Conservation (phyloP, 2,329 filamentous ascomycete species). For the Scytalidium sp. region DNA sequence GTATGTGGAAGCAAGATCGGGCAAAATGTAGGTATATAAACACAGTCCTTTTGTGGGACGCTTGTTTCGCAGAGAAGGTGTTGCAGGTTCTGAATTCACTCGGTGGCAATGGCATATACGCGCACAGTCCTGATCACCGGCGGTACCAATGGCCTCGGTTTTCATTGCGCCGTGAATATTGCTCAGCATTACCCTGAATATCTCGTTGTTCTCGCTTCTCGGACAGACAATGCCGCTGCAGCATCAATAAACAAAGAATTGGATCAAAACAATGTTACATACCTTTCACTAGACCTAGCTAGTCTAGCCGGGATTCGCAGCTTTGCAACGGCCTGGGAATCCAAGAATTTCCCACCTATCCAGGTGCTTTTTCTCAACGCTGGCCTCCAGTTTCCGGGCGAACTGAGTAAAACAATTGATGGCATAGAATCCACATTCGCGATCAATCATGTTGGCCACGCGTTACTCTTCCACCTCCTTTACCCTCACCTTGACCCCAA, state of each 20-base stretch:
- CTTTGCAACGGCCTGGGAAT: slow-evolving; percentile 35
- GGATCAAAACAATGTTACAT: slow-evolving; percentile 37
- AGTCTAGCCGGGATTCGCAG: slow-evolving; percentile 34
- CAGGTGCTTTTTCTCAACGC: slow-evolving; percentile 45
- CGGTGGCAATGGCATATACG: slow-evolving; percentile 14
- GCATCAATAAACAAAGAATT: slow-evolving; percentile 39
- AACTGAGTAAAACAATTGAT: slow-evolving; percentile 32
- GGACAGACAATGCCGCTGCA: slow-evolving; percentile 40
- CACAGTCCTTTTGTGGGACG: background rate
- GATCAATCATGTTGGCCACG: slow-evolving; percentile 48
- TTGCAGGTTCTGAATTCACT: background rate
- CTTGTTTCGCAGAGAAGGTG: background rate
- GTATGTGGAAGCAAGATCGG: background rate
- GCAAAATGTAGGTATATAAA: background rate
- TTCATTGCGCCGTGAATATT: slow-evolving; percentile 36
- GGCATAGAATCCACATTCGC: slow-evolving; percentile 47
- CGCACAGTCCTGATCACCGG: slow-evolving; percentile 40
- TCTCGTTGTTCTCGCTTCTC: slow-evolving; percentile 39
- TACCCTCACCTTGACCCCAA: slow-evolving; percentile 33
- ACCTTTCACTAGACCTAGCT: slow-evolving; percentile 41
- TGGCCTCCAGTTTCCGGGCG: slow-evolving; percentile 39
- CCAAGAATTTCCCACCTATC: slow-evolving; percentile 36
- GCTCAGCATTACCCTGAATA: slow-evolving; percentile 37
- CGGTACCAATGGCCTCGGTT: slow-evolving; percentile 42
- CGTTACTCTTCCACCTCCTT: slow-evolving; percentile 46